Base-by-base conservation (phyloP, 306 rosid species). In the Dryas drummondii region DNA sequence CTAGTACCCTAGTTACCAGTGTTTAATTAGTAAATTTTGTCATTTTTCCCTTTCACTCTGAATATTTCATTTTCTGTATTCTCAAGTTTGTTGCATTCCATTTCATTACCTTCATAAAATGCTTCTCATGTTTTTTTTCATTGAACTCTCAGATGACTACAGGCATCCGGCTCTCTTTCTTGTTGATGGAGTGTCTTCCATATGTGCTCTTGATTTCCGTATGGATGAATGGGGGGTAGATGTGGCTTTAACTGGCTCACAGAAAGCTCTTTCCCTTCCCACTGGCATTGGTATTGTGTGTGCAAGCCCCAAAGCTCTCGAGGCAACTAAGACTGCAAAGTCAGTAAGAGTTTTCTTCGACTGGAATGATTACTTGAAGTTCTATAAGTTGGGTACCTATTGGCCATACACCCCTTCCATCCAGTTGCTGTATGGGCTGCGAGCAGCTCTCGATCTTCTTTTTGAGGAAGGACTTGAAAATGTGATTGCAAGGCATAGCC, bases 321-420 rank as follows among this genome's bases (percentile, higher is more conserved):
- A 92, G 84, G 99, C 99, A 59, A 70, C 98, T 15, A 89, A 90
- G 84, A 78, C 83, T 73, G 96, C 99, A 6, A 90, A 67, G 78
- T 92, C 99, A 63, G 83, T 96, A 12, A 77, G 98, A 79, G 98
- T 96, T 78, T 96, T 96, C 93, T 96, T 96, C 55, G 98, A 96
- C 75, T 96, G 99, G 99, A 82, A 63, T 26, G 99, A 96, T 87
- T 96, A 96, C 88, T 82, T 96, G 71, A 96, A 92, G 82, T 92
- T 90, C 92, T 96, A 96, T 71, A 83, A 92, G 78, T 1, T 96
- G 82, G 99, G 99, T 64, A 86, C 97, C 66, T 96, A 59, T 74
- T 96, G 99, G 99, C 99, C 99, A 11, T 96, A 96, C 88, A 92
- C 99, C 80, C 99, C 99, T 80, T 91, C 98, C 62, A 84, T 94